A percentile compares a stretch with the other conserved stretches of the same genome.
Evolutionary conservation across 305 asterid genomes (phyloP).

Genomic region (Fraxinus albicans): DNA sequence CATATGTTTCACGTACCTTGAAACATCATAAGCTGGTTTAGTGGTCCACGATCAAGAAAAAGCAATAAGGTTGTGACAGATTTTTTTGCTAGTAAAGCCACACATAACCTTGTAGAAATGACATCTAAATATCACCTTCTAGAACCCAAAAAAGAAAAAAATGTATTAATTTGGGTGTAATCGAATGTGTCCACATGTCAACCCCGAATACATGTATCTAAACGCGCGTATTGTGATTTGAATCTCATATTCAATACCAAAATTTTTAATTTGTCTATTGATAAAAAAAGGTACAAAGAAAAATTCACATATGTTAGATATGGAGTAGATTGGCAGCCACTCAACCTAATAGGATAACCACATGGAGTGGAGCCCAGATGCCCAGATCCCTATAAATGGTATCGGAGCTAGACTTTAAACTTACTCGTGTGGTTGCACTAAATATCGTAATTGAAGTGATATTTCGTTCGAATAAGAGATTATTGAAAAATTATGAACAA

Average conservation of each 20-base stretch:
- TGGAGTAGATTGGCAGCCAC: neutral
- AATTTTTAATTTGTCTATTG: neutral
- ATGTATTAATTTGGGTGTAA: neutral
- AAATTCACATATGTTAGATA: no score
- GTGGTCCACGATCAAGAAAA: conserved; percentile 21
- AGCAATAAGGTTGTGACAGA: conserved; percentile 19
- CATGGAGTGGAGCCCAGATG: neutral
- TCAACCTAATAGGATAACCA: no score
- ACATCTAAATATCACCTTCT: conserved; percentile 3
- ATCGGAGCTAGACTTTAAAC: neutral
- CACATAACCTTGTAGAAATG: conserved; percentile 23
- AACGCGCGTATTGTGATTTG: no score
- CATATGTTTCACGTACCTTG: conserved; percentile 14
- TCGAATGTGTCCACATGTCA: neutral
- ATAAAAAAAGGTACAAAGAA: no score
- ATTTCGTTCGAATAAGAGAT: no score
- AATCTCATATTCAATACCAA: neutral
- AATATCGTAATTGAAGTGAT: no score
- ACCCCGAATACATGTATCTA: neutral
- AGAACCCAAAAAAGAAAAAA: neutral
- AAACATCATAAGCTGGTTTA: conserved; percentile 27
- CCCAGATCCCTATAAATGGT: neutral
- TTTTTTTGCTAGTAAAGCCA: conserved; percentile 14
- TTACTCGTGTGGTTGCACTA: neutral
- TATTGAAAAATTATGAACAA: no score